Conservation (phyloP, 371 early-diverging fungal species). For the Apophysomyces trapeziformis region DNA sequence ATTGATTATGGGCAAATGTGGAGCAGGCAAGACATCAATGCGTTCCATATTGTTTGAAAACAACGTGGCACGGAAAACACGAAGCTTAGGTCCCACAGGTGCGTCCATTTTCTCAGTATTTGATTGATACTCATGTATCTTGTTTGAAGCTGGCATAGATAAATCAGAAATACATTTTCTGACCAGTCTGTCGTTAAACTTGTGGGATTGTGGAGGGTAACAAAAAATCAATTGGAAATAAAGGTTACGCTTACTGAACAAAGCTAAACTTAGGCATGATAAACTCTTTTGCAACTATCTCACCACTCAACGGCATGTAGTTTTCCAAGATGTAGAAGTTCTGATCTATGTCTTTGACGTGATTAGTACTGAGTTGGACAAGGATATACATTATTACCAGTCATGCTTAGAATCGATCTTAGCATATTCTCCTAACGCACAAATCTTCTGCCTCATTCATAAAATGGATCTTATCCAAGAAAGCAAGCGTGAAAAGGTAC, state of each 20-base stretch:
- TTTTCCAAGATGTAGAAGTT: constrained; percentile 91
- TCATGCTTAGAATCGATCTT: constrained; percentile 77
- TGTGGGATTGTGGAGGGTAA: constrained; percentile 91
- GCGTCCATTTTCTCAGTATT: constrained; percentile 7
- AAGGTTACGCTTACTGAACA: too few species aligned
- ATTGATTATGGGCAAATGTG: constrained; percentile 24
- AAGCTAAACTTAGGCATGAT: constrained; percentile 64
- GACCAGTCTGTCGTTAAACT: constrained; percentile 84
- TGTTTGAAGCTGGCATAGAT: constrained; percentile 81
- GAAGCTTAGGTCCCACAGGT: constrained; percentile 20
- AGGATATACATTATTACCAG: constrained; percentile 85
- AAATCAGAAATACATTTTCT: constrained; percentile 89
- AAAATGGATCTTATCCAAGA: constrained; percentile 92
- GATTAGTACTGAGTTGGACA: constrained; percentile 81
- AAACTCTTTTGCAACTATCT: constrained; percentile 91
- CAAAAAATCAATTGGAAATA: neutral
- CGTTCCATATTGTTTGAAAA: constrained; percentile 93
- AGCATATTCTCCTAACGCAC: constrained; percentile 78
- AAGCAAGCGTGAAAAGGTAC: constrained; percentile 61
- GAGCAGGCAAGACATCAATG: constrained; percentile 86
- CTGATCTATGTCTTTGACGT: constrained; percentile 94
- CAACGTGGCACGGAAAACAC: constrained; percentile 49
- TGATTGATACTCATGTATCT: neutral
- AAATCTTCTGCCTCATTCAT: constrained; percentile 88
- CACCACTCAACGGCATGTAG: constrained; percentile 80